Evolutionary conservation across 805 yeast species (phyloP), one percentile per base, ranked within the genome.

Genomic region (Teunomyces kruisii): DNA sequence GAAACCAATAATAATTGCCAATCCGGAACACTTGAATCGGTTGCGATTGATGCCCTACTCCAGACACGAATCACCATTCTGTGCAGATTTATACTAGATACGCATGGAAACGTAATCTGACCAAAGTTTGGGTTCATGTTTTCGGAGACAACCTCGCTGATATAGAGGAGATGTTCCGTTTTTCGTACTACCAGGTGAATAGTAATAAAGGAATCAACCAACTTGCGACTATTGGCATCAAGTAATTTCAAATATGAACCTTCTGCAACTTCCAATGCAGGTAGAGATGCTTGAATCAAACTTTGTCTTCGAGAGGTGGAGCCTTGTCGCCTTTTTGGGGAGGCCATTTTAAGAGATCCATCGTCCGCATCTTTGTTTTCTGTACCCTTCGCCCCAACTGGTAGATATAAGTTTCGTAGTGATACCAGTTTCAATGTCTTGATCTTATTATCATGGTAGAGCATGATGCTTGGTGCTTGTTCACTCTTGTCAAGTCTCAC

Each of bases 101-200:
- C 12, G 39, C 35, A 41, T 1, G 73, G 72, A 4, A 70, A 37
- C 9, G 57, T 40, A 3, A 68, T 42, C 8, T 50, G 53, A n/a
- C 59, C 56, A 43, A 67, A 70, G 32, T 55, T 50, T 9, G 70
- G 70, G 33, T 52, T 53, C 54, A 55, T 42, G 42, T 49, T 52
- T 12, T 45, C 42, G 4, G 32, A 27, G 1, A 56, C 46, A 5
- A 64, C 53, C 46, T 69, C 75, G 46, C 73, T 68, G 24, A 70
- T 56, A 45, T 67, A 67, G 3, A 67, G 40, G 39, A 65, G 50
- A 27, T 45, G 37, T 12, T 51, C 52, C 13, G 37, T 32, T 12
- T 48, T 29, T 12, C 33, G 47, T 9, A 39, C 53, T 5, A 37
- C 41, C 13, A 52, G 40, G 43, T 64, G 65, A 9, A 68, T 22